Conservation (phyloP, 73 alveolate genomes). For the Paramecium sexaurelia region DNA sequence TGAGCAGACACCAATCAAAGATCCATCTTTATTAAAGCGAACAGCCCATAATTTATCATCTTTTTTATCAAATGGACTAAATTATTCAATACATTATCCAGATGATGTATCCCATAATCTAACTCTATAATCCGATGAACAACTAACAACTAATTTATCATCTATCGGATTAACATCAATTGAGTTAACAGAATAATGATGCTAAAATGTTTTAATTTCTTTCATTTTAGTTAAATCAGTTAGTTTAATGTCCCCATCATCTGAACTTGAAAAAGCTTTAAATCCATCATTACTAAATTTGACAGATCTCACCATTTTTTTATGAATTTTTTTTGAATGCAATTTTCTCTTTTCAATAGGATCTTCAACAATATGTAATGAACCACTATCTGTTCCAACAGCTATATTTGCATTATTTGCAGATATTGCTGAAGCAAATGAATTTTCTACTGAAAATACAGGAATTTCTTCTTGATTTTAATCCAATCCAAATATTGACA, state of each 20-base stretch:
- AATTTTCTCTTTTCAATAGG: conserved; percentile 39
- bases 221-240: conserved; percentile 60
- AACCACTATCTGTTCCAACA: conserved; percentile 60
- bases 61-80: conserved; percentile 57
- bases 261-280: conserved; percentile 55
- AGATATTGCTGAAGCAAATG: conserved; percentile 49
- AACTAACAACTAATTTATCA: conserved; percentile 61
- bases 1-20: conserved; percentile 41
- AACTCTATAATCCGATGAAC: conserved; percentile 64
- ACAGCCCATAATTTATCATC: conserved; percentile 64
- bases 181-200: conserved; percentile 43
- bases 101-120: conserved; percentile 67
- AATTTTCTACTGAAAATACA: conserved; percentile 45
- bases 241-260: conserved; percentile 62
- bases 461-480: conserved; percentile 8
- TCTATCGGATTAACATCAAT: conserved; percentile 62
- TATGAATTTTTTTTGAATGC: conserved; percentile 19
- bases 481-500: conserved; percentile 35
- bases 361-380: conserved; percentile 52
- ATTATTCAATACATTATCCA: conserved; percentile 68
- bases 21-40: conserved; percentile 18
- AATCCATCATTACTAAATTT: conserved; percentile 55
- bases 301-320: conserved; percentile 56
- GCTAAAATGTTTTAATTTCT: conserved; percentile 51
- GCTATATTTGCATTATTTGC: conserved; percentile 59